Base-by-base conservation (phyloP, 106 monocot genomes). In the Dendrobium nobile region DNA sequence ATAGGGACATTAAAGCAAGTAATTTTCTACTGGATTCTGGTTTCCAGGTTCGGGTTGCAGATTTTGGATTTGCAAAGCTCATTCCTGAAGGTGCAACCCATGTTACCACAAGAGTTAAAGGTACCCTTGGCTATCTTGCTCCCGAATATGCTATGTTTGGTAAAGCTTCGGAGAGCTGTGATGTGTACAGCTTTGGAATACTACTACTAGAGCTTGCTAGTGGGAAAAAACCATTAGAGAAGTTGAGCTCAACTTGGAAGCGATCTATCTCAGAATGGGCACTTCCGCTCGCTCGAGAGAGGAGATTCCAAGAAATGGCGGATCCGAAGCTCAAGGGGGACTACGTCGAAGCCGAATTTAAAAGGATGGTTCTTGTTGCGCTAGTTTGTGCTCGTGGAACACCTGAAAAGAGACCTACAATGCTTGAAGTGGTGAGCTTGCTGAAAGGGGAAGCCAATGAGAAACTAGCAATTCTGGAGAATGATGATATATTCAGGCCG, bases 31-130 rank as follows among this genome's bases (percentile, higher is more conserved):
- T 91, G 8, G 87, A 87, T 79, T 84, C 86, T 17, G 79, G 88
- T 58, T 91, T 91, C 42, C 79, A 85, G 72, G 87, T 88, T 18
- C 54, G 77, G 37, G 91, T 91, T 68, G 86, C 88, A 2, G 91
- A 91, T 75, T 91, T 91, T 70, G 91, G 91, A 68, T 88, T 91
- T 47, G 91, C 91, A 55, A 88, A 84, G 81, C 85, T 91, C 41
- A 86, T 91, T 22, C 91, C 91, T 1, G 91, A 88, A 27, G 91
- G 88, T 13, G 85, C 88, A 43, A 79, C 82, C 51, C 91, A 88
- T 77, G 91, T 91, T 7, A 91, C 86, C 7, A 88, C 88, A 11
- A 82, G 72, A 68, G 90, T 88, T 18, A 88, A 86, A 42, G 90
- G 91, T 19, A 88, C 88, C 9, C 85, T 86, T 17, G 91, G 91